A percentile compares a stretch with the other conserved stretches of the same genome.
Conservation (phyloP, 352 stramenopile species). For the Plasmopara muralis region DNA sequence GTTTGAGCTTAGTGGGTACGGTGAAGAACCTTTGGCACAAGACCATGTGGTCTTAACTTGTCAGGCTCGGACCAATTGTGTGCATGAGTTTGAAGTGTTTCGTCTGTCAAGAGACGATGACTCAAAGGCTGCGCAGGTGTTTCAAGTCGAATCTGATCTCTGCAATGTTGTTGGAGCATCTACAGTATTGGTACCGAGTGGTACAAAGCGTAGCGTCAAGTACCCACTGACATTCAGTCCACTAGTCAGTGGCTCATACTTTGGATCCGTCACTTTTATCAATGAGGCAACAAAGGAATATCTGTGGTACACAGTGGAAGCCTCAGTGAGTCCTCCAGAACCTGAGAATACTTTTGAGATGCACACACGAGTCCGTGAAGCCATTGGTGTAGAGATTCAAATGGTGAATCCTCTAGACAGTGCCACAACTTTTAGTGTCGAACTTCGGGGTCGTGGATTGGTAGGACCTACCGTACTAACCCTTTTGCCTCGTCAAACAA, state of each 20-base stretch:
- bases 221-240: constrained; percentile 87
- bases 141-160: constrained; percentile 90
- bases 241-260: constrained; percentile 86
- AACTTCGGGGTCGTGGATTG: constrained; percentile 79
- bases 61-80: constrained; percentile 78
- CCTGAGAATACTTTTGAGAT: constrained; percentile 84
- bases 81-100: constrained; percentile 70
- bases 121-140: constrained; percentile 37
- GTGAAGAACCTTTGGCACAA: constrained; percentile 87
- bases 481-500: constrained; percentile 56
- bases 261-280: constrained; percentile 90
- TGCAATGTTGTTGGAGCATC: constrained; percentile 74
- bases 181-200: constrained; percentile 37
- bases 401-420: constrained; percentile 86
- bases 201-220: constrained; percentile 22
- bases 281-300: constrained; percentile 72
- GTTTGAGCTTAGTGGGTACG: constrained; percentile 80
- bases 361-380: constrained; percentile 65
- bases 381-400: constrained; percentile 86
- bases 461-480: constrained; percentile 71
- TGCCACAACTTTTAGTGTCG: constrained; percentile 80
- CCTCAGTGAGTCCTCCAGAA: constrained; percentile 63
- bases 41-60: constrained; percentile 83
- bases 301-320: constrained; percentile 92
- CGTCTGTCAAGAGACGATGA: constrained; percentile 40